Conservation (phyloP, 495 filamentous ascomycete species). For the Xylaria longipes region DNA sequence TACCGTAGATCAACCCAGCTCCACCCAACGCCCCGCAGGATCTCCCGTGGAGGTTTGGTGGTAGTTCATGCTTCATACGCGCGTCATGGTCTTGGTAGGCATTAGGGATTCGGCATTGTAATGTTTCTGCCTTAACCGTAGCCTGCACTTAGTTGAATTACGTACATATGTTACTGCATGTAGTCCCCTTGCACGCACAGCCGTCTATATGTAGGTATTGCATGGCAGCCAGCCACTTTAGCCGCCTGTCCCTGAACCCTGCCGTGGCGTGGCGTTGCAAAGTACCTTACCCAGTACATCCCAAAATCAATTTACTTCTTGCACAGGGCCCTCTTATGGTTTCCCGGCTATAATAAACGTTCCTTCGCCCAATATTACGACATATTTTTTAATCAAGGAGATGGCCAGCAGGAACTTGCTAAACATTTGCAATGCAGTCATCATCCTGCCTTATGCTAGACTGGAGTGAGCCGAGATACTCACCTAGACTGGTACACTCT, state of each 20-base stretch:
- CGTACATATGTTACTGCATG: constrained; percentile 5
- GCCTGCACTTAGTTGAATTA: background rate
- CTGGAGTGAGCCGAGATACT: background rate
- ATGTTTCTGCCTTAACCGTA: background rate
- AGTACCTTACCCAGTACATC: constrained; percentile 19
- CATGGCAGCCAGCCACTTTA: constrained; percentile 3
- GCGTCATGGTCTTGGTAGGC: background rate
- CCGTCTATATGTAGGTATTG: background rate
- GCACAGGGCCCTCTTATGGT: background rate
- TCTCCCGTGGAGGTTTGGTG: background rate
- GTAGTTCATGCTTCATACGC: background rate
- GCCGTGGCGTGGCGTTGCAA: background rate
- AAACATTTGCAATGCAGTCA: background rate
- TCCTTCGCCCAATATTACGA: background rate
- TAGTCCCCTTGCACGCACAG: background rate
- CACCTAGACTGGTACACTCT: background rate
- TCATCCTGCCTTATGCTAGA: background rate
- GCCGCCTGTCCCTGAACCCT: background rate
- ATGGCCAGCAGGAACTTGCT: background rate
- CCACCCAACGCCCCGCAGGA: background rate
- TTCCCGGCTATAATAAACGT: background rate
- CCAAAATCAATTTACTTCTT: background rate
- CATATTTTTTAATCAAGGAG: background rate
- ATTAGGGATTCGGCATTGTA: background rate
- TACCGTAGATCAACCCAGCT: background rate